Conservation (phyloP, 495 filamentous ascomycete species). For the Penicilliopsis zonata region DNA sequence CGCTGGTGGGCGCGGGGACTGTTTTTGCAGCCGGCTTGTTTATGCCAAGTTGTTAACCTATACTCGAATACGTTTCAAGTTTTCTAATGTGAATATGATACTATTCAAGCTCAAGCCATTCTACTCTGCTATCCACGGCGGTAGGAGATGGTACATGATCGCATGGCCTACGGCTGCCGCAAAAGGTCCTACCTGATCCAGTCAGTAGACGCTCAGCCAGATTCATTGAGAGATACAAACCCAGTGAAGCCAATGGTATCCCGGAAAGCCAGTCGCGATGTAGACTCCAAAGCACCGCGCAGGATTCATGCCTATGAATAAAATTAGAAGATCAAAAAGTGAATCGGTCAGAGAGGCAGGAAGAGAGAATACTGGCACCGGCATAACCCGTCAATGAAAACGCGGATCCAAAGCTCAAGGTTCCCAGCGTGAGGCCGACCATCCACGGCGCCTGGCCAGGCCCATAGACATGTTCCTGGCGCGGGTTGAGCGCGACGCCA, state of each 20-base stretch:
- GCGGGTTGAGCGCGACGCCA: constrained; percentile 46
- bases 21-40: constrained; percentile 5
- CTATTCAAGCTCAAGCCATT: too few relatives aligned
- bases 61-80: too few relatives aligned
- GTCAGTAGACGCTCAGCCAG: constrained; percentile 4
- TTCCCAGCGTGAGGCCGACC: constrained; percentile 35
- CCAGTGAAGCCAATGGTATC: constrained; percentile 28
- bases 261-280: constrained; percentile 15
- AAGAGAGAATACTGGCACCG: constrained; percentile 17
- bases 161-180: constrained; percentile 14
- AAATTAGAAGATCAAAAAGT: too few relatives aligned
- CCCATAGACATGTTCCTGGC: constrained; percentile 39
- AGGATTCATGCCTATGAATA: constrained; percentile 18
- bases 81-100: too few relatives aligned
- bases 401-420: constrained; percentile 32
- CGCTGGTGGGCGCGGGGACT: constrained; percentile 6
- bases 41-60: background rate
- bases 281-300: constrained; percentile 22
- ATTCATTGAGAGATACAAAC: constrained; percentile 6
- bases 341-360: background rate
- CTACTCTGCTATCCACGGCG: background rate
- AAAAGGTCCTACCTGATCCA: constrained; percentile 15
- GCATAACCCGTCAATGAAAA: constrained; percentile 33
- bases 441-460: constrained; percentile 37
- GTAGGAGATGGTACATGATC: background rate